phyloP scores from a whole-genome alignment of 306 rosid species.

The Comarum palustre region DNA sequence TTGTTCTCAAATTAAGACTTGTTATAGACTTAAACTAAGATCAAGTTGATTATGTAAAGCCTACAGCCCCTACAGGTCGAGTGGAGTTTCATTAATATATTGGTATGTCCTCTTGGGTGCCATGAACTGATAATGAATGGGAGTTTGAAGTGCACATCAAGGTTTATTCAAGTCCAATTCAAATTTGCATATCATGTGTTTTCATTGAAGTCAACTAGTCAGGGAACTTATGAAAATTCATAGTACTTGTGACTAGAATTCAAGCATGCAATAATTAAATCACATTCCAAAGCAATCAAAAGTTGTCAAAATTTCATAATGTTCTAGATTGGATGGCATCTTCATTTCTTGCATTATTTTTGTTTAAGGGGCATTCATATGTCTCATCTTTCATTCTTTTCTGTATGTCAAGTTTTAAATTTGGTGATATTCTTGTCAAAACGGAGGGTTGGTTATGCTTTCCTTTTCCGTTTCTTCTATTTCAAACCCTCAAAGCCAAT shows the following conservation, averaged over 20 bases:
- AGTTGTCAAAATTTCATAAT: neutral
- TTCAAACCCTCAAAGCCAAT: neutral
- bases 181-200: neutral
- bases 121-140: neutral
- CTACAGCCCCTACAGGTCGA: no score
- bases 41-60: neutral
- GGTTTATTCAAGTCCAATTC: slow-evolving; percentile 4
- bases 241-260: neutral
- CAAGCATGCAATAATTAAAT: neutral
- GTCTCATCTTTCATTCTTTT: neutral
- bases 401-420: neutral
- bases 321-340: neutral
- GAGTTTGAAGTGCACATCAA: slow-evolving; percentile 25
- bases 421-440: neutral
- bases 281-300: neutral
- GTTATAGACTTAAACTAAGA: neutral
- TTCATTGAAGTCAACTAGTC: neutral
- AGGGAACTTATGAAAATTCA: neutral
- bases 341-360: neutral
- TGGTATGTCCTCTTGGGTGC: neutral
- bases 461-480: neutral
- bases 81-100: neutral
- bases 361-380: neutral
- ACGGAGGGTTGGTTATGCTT: neutral
- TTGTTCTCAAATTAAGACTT: no score